Evolutionary conservation across 495 filamentous ascomycete genomes (phyloP).

Genomic region (Elaphomyces granulatus): DNA sequence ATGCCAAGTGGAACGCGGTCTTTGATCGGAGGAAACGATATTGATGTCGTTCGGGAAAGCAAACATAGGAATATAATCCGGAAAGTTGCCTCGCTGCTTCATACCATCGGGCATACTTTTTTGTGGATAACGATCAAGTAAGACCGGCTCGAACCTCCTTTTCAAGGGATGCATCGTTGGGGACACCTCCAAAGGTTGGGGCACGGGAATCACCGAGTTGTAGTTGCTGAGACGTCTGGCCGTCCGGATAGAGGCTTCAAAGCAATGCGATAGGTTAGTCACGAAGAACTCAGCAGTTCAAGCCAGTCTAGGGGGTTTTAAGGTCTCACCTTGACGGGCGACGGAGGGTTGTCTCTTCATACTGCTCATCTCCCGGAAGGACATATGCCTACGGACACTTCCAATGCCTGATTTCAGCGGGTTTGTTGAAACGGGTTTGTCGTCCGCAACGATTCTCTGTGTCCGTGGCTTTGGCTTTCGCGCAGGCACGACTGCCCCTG

Average conservation of each 20-base stretch:
- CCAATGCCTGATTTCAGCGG: slow-evolving; percentile 45
- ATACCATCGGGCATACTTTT: slow-evolving; percentile 68
- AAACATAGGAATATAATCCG: slow-evolving; percentile 98
- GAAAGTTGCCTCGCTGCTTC: slow-evolving; percentile 72
- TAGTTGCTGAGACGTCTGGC: slow-evolving; percentile 89
- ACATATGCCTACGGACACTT: slow-evolving; percentile 74
- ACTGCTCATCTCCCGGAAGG: slow-evolving; percentile 87
- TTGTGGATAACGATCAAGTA: slow-evolving; percentile 86
- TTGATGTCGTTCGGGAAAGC: slow-evolving; percentile 97
- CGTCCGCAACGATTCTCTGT: slow-evolving; percentile 69
- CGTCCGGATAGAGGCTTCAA: slow-evolving; percentile 71
- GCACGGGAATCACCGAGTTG: slow-evolving; percentile 91
- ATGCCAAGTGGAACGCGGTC: slow-evolving; percentile 91
- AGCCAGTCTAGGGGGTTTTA: neutral
- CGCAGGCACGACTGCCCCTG: slow-evolving; percentile 62
- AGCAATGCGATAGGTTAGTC: slow-evolving; percentile 4
- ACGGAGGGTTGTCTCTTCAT: slow-evolving; percentile 74
- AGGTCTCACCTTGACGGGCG: slow-evolving; percentile 58
- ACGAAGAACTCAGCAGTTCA: neutral
- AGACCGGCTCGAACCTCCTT: slow-evolving; percentile 81
- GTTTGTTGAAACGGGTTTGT: slow-evolving; percentile 32
- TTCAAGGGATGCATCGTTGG: slow-evolving; percentile 95
- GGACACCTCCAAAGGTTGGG: slow-evolving; percentile 74
- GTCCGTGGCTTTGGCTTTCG: slow-evolving; percentile 57
- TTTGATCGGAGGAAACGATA: slow-evolving; percentile 87